These are phyloP conservation scores for Uronychia setigera DNA, from an alignment of 73 alveolate genomes.

Conservation along the genomic window DNA sequence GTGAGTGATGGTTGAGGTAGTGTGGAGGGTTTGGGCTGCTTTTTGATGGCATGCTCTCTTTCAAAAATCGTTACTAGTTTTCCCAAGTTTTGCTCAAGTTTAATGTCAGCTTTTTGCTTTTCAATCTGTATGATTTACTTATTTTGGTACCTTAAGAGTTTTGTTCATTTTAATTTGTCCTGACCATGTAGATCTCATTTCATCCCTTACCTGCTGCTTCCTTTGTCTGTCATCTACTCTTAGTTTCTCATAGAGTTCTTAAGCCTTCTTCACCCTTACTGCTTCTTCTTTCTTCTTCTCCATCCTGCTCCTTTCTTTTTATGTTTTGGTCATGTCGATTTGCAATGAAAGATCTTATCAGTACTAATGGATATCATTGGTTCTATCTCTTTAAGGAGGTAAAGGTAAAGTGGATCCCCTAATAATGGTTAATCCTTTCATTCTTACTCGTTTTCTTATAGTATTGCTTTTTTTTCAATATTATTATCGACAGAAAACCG, in stretches of 20 bases:
- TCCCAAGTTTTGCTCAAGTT: background rate
- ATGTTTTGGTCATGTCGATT: background rate
- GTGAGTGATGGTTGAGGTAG: slow-evolving; percentile 4
- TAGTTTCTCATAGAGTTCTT: background rate
- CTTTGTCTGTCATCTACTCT: background rate
- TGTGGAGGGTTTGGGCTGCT: background rate
- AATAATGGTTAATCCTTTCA: no score
- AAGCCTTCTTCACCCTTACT: background rate
- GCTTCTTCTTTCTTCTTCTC: background rate
- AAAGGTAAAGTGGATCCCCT: background rate
- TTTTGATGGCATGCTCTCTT: background rate
- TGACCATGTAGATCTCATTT: background rate
- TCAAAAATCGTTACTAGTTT: background rate
- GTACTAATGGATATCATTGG: background rate
- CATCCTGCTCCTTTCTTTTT: background rate
- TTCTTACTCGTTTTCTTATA: background rate
- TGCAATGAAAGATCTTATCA: background rate
- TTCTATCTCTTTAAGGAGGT: background rate
- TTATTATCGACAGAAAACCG: no score
- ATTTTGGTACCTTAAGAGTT: background rate
- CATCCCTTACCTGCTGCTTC: background rate
- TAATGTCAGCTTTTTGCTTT: background rate
- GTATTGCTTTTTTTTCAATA: no score
- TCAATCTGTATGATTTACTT: background rate
- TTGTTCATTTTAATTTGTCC: background rate